Conservation (phyloP, 108 stramenopile species). For the Nannochloropsis granulata region DNA sequence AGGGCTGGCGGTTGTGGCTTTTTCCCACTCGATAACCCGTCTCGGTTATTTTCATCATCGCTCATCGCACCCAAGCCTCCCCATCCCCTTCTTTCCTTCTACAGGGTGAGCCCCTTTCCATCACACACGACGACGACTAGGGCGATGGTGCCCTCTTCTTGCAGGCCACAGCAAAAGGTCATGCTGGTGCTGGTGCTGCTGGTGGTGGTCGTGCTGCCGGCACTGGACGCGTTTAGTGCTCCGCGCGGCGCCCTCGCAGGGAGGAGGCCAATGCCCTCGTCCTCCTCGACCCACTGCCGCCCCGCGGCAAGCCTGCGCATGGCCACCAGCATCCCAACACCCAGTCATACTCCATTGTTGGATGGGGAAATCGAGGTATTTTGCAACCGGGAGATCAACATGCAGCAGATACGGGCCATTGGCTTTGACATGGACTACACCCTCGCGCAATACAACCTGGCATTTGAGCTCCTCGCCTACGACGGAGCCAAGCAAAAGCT, state of each 20-base stretch:
- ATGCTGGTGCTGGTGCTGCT: background rate
- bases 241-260: background rate
- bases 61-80: too few species aligned
- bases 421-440: slow-evolving; percentile 96
- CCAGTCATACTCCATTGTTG: background rate
- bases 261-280: background rate
- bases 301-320: background rate
- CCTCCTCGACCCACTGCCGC: background rate
- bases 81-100: too few species aligned
- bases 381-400: slow-evolving; percentile 78
- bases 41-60: too few species aligned
- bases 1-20: too few species aligned
- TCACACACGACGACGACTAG: too few species aligned
- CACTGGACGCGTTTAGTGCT: background rate
- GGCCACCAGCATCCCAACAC: background rate
- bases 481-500: slow-evolving; percentile 84
- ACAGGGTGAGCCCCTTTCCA: too few species aligned
- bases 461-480: slow-evolving; percentile 79
- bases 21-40: too few species aligned
- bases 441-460: slow-evolving; percentile 71
- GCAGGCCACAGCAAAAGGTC: background rate
- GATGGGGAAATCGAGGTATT: slow-evolving; percentile 41
- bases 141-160: too few species aligned
- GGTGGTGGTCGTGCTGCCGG: background rate
- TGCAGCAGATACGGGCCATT: slow-evolving; percentile 57